Evolutionary conservation across 2,329 filamentous ascomycete genomes (phyloP), one percentile per base, ranked within the genome.

Genomic region (Cladosporium velox): DNA sequence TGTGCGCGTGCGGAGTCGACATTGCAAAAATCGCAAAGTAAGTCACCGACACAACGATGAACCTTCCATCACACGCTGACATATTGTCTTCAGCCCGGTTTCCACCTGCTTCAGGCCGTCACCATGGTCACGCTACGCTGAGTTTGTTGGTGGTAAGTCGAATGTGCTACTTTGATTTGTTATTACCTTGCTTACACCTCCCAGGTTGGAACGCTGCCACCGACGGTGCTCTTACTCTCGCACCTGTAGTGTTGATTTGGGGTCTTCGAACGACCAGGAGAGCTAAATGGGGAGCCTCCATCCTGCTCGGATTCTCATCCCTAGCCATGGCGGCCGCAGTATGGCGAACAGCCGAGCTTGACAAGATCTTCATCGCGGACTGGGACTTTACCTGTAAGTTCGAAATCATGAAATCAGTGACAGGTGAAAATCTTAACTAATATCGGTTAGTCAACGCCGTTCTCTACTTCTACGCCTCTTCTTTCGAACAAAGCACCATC

Each of bases 341-440:
- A 4, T 64, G 61, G 61, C 51, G 61, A 30, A 64, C 61, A 18
- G 24, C 41, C 35, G 61, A 64, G 11, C 35, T 64, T 28, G 51
- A 57, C 26, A 57, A 57, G 51, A 47, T 64, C 28, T 64, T 64
- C 51, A n/a, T 26, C 4, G 24, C 35, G 26, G 61, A 64, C n/a
- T 57, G 61, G 61, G 61, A 64, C 14, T 64, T 64, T 28, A 64
- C 61, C 15, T 57, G 61, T 64, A 64, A 64, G 61, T 41, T 41
- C 11, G 32, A 24, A 24, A 24, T 24, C 24, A 24, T 24, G 24
- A 24, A 24, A 24, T 24, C 24, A 24, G 24, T 24, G 24, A 24
- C 24, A 24, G 24, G 24, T 24, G 1, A 24, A 2, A 2, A 24
- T 24, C 24, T 24, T 24, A 24, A 24, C 24, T 24, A 52, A 52